Base-by-base conservation (phyloP, 1,139 yeast genomes). In the Taiozyma sp. region DNA sequence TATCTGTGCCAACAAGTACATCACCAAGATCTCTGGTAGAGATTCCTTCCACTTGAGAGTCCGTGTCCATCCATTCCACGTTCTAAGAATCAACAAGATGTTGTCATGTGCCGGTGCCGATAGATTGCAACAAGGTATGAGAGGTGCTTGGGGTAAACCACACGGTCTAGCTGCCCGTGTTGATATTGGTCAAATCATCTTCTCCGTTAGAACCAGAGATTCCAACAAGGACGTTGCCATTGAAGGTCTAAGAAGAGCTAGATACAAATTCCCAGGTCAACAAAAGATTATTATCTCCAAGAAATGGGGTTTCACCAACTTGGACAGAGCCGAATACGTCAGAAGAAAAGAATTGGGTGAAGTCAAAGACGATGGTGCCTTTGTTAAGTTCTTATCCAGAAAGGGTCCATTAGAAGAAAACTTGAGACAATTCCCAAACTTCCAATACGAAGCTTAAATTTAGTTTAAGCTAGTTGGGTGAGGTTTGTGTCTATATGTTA, bases 81-180 rank as follows among this genome's bases (percentile, higher is more conserved):
- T 95, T 68, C 87, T 93, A 79, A 89, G 99, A 83, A 93, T 93
- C 84, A 93, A 93, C 93, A 93, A 93, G 88, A 93, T 93, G 99
- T 90, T 93, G 96, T 93, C 99, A 73, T 93, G 99, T 84, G 99
- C 99, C 81, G 99, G 99, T 88, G 99, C 99, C 76, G 99, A 93
- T 92, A 90, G 99, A 88, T 86, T 93, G 81, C 99, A 93, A 84
- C 98, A 95, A 83, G 99, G 99, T 90, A 93, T 93, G 99, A 92
- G 99, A 89, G 96, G 96, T 85, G 99, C 99, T 74, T 93, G 98
- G 98, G 99, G 99, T 89, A 93, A 93, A 83, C 99, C 99, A 72
- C 97, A 92, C 72, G 99, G 99, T 83, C 85, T 92, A 73, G 99
- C 98, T 70, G 99, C 99, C 72, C 92, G 99, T 81, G 99, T 93